Evolutionary conservation across 1,284 basidiomycete genomes (phyloP).

Genomic region (Quambalaria eucalypti): DNA sequence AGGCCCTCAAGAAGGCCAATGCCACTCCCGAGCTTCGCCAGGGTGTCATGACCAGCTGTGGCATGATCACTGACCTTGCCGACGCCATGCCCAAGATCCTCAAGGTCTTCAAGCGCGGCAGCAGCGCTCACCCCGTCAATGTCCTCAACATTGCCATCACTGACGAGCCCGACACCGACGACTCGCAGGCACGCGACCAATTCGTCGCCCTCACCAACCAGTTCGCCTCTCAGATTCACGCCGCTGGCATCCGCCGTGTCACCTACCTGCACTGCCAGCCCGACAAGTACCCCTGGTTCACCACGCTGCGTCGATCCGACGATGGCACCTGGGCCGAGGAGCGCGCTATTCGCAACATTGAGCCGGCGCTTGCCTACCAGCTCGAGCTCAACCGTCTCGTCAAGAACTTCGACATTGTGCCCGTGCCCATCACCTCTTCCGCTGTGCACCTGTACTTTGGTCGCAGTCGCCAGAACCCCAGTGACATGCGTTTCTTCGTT

Average conservation of each 20-base stretch:
- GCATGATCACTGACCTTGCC: conserved; percentile 26
- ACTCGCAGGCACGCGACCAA: conserved; percentile 68
- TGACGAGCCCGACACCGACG: conserved; percentile 64
- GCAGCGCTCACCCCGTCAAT: conserved; percentile 26
- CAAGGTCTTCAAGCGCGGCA: conserved; percentile 23
- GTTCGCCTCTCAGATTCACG: conserved; percentile 58
- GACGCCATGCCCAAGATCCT: conserved; percentile 32
- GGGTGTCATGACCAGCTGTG: conserved; percentile 44
- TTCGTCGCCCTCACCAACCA: conserved; percentile 69
- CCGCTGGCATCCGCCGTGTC: conserved; percentile 78
- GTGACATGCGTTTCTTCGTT: conserved; percentile 94
- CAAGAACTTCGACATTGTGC: conserved; percentile 82
- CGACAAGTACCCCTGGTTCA: conserved; percentile 87
- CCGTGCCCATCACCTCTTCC: conserved; percentile 64
- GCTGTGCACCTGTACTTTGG: conserved; percentile 73
- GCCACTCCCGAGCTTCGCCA: conserved; percentile 28
- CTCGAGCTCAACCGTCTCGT: conserved; percentile 91
- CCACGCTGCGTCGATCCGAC: conserved; percentile 62
- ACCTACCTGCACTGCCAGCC: conserved; percentile 85
- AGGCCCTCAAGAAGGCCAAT: conserved; percentile 23
- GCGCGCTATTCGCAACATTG: conserved; percentile 92
- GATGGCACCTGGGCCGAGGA: conserved; percentile 81
- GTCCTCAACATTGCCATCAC: conserved; percentile 68
- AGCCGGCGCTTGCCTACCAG: conserved; percentile 96
- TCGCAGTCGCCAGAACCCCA: conserved; percentile 85